Base-by-base conservation (phyloP, 2,329 filamentous ascomycete genomes). In the Neonectria faginata region DNA sequence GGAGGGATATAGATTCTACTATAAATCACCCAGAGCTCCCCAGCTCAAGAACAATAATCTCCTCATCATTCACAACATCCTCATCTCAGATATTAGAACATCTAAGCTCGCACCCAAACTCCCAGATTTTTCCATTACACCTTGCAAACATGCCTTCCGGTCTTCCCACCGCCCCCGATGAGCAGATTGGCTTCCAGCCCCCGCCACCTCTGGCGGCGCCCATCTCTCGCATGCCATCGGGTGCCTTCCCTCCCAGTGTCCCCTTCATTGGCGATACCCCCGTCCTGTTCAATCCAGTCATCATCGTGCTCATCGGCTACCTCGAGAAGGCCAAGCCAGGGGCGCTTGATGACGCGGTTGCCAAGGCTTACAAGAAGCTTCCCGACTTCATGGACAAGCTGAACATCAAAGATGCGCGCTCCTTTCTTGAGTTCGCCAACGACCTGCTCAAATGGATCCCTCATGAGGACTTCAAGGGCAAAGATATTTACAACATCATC, bases 381-480 rank as follows among this genome's bases (percentile, higher is more conserved):
- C 68, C 71, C 12, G 41, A 65, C 1, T 68, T 71, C 54, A 74
- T 74, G 71, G 57, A 71, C 12, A 65, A 60, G 33, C 51, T 74
- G 42, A 53, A 67, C 11, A 70, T 75, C 47, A 62, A 27, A 1
- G 67, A 74, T 27, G 67, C 56, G 9, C 27, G 25, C 2, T 59
- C 62, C 3, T 76, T 78, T 50, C 67, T 72, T n/a, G 44, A 48
- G 0, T 74, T 72, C 27, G 72, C 74, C 45, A 75, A 77, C 45
- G 61, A 73, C 5, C 69, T 78, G 33, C 71, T 80, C 22, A 73
- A 71, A 60, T 82, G 79, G 79, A 74, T 77, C 8, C 80, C 80
- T 0, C 67, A 67, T 0, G 79, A 82, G 68, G 74, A 73, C 47
- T 67, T 65, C 39, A 65, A 76, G 53, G 79, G 77, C 27, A 74